These are phyloP conservation scores for Vitis cinerea DNA, from an alignment of 164 flowering plant species.

Conservation along the genomic window DNA sequence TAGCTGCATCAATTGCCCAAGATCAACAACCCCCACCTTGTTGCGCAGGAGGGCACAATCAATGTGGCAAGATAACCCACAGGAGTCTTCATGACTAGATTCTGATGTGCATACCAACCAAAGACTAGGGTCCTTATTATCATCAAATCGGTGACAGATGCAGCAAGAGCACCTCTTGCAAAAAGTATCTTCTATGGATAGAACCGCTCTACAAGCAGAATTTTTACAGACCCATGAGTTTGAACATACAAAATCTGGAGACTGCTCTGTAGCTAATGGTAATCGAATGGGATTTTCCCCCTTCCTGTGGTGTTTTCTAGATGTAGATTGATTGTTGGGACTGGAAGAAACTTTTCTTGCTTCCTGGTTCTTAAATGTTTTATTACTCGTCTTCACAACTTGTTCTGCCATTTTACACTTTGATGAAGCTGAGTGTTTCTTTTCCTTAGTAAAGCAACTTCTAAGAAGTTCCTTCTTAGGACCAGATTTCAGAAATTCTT, in stretches of 20 bases:
- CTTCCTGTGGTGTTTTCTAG: constrained; percentile 69
- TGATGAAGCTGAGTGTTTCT: constrained; percentile 40
- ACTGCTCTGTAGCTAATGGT: constrained; percentile 37
- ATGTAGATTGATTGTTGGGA: constrained; percentile 34
- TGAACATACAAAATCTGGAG: constrained; percentile 45
- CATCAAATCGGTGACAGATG: constrained; percentile 95
- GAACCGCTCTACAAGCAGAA: constrained; percentile 81
- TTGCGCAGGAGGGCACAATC: constrained; percentile 89
- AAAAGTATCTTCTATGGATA: constrained; percentile 81
- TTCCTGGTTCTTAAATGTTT: constrained; percentile 60
- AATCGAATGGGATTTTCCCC: constrained; percentile 72
- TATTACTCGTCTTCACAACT: constrained; percentile 38
- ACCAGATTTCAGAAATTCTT: constrained; percentile 51
- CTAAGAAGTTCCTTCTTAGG: constrained; percentile 51
- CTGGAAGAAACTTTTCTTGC: constrained; percentile 43
- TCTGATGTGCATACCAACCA: constrained; percentile 94
- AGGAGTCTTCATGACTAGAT: constrained; percentile 54
- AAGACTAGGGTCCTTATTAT: constrained; percentile 98
- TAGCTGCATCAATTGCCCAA: constrained; percentile 89
- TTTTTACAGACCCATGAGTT: constrained; percentile 88
- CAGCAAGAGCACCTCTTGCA: constrained; percentile 99
- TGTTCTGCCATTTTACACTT: constrained; percentile 54
- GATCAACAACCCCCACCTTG: constrained; percentile 88
- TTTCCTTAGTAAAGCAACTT: constrained; percentile 49
- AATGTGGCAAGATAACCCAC: constrained; percentile 94